phyloP scores from a whole-genome alignment of 192 early-diverging fungal genomes.

The Blastocladiella britannica region DNA sequence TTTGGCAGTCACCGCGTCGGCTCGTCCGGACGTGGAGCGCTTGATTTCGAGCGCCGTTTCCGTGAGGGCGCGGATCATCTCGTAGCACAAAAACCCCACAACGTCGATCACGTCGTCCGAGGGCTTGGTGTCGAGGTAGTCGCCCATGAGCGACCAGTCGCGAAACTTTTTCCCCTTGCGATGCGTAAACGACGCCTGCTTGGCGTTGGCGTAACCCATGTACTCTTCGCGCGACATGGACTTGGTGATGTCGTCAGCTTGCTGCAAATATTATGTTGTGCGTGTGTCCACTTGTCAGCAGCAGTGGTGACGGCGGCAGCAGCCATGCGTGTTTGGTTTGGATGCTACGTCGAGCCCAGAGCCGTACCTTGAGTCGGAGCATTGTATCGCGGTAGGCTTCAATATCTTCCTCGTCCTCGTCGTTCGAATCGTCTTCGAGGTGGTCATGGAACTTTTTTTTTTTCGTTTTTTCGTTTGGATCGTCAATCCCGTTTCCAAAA shows the following conservation, averaged over 20 bases:
- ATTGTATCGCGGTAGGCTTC: constrained; percentile 79
- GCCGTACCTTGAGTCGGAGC: constrained; percentile 40
- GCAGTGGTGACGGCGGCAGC: too few relatives aligned
- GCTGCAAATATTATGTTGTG: constrained; percentile 12
- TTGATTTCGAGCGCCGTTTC: constrained; percentile 53
- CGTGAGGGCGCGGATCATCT: constrained; percentile 81
- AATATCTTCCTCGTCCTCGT: constrained; percentile 68
- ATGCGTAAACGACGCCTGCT: constrained; percentile 94
- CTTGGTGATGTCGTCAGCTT: constrained; percentile 77
- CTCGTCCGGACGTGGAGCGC: constrained; percentile 14
- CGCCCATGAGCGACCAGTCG: constrained; percentile 84
- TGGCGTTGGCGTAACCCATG: constrained; percentile 91
- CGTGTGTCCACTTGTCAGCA: too few relatives aligned
- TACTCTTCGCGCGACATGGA: constrained; percentile 98
- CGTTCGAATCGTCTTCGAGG: constrained; percentile 58
- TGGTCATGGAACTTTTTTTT: constrained; percentile 55
- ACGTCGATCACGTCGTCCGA: constrained; percentile 91
- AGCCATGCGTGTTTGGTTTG: background rate
- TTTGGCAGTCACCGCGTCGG: too few relatives aligned
- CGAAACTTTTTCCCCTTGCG: constrained; percentile 81
- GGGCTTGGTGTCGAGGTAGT: constrained; percentile 71
- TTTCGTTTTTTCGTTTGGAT: constrained; percentile 29
- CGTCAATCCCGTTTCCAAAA: constrained; percentile 5
- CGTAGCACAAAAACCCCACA: constrained; percentile 83
- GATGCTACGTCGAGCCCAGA: background rate